These are phyloP conservation scores for Fusarium multiceps DNA, from an alignment of 2,329 filamentous ascomycete genomes.

Conservation along the genomic window DNA sequence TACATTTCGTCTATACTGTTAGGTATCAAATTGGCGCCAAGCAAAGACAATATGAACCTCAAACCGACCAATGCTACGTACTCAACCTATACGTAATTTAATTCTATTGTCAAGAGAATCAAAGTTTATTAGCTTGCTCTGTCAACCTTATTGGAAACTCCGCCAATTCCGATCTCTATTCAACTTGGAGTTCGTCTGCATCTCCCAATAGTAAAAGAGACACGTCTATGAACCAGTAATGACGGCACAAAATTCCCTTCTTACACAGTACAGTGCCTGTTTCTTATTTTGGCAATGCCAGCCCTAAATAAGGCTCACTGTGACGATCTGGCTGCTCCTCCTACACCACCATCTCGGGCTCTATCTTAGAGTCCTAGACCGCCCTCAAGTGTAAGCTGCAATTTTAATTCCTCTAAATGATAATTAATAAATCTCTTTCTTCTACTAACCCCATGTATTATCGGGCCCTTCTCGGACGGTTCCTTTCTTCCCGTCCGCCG, in stretches of 20 bases:
- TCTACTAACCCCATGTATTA: neutral
- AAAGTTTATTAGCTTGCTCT: slow-evolving; percentile 12
- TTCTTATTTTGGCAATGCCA: slow-evolving; percentile 25
- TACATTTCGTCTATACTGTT: neutral
- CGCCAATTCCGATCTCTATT: slow-evolving; percentile 19
- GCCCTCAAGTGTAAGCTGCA: neutral
- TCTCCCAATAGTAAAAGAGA: neutral
- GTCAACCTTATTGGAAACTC: slow-evolving; percentile 8
- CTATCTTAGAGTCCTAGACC: slow-evolving; percentile 1
- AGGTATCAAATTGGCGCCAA: neutral
- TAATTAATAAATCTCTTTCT: neutral
- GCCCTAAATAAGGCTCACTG: slow-evolving; percentile 29
- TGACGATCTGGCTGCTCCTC: slow-evolving; percentile 23
- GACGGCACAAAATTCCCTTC: slow-evolving; percentile 6
- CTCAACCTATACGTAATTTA: neutral
- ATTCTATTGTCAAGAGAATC: slow-evolving; percentile 6
- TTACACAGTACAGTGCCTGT: slow-evolving; percentile 8
- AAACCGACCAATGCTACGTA: neutral
- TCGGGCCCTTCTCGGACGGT: slow-evolving; percentile 39
- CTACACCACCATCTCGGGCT: slow-evolving; percentile 8
- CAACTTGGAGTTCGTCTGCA: slow-evolving; percentile 1
- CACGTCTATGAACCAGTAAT: neutral
- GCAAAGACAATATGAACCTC: neutral
- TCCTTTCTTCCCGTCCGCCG: slow-evolving; percentile 35
- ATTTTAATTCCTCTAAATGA: neutral